Percentiles rank a stretch among this genome's conserved stretches.
These are phyloP conservation scores for Plasmodium sp. DNA, from an alignment of 169 alveolate species.

Conservation along the genomic window DNA sequence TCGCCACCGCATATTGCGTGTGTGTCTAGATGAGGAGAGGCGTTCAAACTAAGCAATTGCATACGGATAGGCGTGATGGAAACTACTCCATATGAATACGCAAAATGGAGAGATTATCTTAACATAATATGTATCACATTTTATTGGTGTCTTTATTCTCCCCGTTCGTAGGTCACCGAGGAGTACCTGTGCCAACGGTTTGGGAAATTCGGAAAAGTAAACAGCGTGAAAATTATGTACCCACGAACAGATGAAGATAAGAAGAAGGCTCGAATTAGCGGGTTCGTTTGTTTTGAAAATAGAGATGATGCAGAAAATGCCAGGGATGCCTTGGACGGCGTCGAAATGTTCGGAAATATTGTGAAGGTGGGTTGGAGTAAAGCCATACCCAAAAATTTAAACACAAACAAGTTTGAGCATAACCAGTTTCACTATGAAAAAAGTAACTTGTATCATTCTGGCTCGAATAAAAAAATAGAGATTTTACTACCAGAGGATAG, in stretches of 20 bases:
- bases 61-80: not conserved
- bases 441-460: not conserved
- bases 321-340: conserved; percentile 84
- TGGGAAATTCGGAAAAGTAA: conserved; percentile 88
- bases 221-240: conserved; percentile 88
- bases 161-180: conserved; percentile 84
- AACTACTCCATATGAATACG: not conserved
- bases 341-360: conserved; percentile 82
- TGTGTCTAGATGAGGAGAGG: not conserved
- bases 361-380: conserved; percentile 86
- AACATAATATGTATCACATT: not conserved
- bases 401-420: conserved; percentile 3
- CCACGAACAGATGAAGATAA: conserved; percentile 89
- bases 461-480: conserved; percentile 62
- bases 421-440: not conserved
- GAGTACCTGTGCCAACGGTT: conserved; percentile 85
- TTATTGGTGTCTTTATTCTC: not conserved
- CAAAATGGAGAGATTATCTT: not conserved
- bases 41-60: not conserved
- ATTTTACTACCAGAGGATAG: conserved; percentile 79
- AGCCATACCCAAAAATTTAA: conserved; percentile 47
- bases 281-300: conserved; percentile 86
- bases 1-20: not conserved
- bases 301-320: conserved; percentile 87
- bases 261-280: conserved; percentile 83